Conservation (phyloP, 805 yeast genomes). For the Kazachstania bromeliacearum region DNA sequence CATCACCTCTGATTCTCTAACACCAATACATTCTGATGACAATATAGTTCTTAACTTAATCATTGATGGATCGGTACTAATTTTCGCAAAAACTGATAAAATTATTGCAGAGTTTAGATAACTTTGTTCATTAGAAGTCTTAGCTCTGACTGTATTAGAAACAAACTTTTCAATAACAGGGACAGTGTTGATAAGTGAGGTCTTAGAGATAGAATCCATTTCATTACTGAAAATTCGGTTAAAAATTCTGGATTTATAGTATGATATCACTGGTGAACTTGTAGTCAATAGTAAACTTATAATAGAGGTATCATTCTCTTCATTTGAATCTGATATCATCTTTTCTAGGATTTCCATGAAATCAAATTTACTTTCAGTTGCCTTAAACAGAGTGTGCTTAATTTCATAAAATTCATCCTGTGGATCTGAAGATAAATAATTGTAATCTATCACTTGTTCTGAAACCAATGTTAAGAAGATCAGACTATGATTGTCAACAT, state of each 20-base stretch:
- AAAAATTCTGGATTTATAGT: slow-evolving; percentile 31
- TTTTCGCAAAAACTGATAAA: slow-evolving; percentile 28
- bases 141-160: slow-evolving; percentile 25
- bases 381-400: slow-evolving; percentile 15
- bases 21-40: slow-evolving; percentile 59
- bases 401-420: slow-evolving; percentile 12
- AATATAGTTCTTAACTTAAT: slow-evolving; percentile 49
- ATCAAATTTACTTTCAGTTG: neutral
- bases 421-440: slow-evolving; percentile 24
- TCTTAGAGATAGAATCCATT: slow-evolving; percentile 23
- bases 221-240: slow-evolving; percentile 25
- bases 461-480: slow-evolving; percentile 28
- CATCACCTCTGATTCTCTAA: slow-evolving; percentile 35
- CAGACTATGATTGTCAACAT: slow-evolving; percentile 7
- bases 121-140: slow-evolving; percentile 28
- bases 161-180: slow-evolving; percentile 27
- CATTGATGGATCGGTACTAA: slow-evolving; percentile 29
- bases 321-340: neutral
- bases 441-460: slow-evolving; percentile 34
- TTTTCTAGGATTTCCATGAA: slow-evolving; percentile 1
- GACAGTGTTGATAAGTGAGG: slow-evolving; percentile 19
- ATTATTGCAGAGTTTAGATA: slow-evolving; percentile 28
- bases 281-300: neutral
- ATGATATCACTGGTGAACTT: slow-evolving; percentile 4
- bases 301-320: neutral